A percentile compares a stretch with the other conserved stretches of the same genome.
Evolutionary conservation across 345 rosid species (phyloP).

Genomic region (Iberis pinnata): DNA sequence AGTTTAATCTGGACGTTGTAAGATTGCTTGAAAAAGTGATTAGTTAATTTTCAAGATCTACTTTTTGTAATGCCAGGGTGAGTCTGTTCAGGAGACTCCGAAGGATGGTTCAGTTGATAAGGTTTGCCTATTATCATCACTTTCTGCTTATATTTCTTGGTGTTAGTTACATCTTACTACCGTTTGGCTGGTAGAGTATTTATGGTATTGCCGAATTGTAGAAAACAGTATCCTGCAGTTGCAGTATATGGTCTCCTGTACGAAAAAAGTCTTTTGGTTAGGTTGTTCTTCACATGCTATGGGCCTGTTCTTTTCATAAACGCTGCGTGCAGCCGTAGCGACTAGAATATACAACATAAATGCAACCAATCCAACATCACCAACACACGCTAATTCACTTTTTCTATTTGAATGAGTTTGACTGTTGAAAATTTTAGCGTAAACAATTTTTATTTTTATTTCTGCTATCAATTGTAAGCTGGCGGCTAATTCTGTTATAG

Average conservation of each 20-base stretch:
- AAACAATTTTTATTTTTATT: no score
- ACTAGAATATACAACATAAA: no score
- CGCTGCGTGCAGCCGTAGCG: no score
- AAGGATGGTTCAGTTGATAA: constrained; percentile 54
- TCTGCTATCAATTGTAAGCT: no score
- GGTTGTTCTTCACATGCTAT: constrained; percentile 10
- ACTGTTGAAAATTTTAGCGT: no score
- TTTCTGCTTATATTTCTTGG: constrained; percentile 12
- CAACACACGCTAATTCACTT: no score
- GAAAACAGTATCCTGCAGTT: constrained; percentile 11
- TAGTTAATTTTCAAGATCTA: constrained; percentile 15
- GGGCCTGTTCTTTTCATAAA: no score
- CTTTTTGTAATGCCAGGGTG: constrained; percentile 62
- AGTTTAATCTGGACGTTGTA: constrained; percentile 18
- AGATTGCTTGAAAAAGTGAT: constrained; percentile 15
- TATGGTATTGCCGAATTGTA: not conserved
- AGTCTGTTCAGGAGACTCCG: constrained; percentile 55
- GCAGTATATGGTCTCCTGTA: constrained; percentile 2
- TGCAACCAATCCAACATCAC: no score
- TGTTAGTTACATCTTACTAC: constrained; percentile 15
- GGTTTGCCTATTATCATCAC: constrained; percentile 34
- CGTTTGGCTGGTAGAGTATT: not conserved
- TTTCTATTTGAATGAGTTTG: no score
- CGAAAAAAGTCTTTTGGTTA: constrained; percentile 2
- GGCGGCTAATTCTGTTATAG: no score